A percentile compares a stretch with the other conserved stretches of the same genome.
Evolutionary conservation across 148 eudicot species (phyloP).

Genomic region (Euryodendron excelsum): DNA sequence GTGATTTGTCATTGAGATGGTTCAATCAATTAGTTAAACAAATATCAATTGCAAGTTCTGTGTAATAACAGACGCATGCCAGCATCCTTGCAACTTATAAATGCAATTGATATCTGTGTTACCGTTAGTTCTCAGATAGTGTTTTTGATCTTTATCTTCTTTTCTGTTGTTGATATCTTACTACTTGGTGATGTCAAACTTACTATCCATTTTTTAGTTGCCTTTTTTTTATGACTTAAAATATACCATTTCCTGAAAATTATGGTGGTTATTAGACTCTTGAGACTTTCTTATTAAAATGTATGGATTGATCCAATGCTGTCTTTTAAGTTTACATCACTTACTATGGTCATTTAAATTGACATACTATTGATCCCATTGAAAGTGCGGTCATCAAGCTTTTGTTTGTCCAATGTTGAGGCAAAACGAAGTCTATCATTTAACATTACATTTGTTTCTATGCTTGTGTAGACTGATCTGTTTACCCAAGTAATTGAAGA

Average conservation of each 20-base stretch:
- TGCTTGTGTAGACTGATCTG: constrained; percentile 56
- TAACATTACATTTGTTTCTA: constrained; percentile 13
- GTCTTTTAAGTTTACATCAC: neutral
- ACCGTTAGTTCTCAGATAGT: too few species aligned
- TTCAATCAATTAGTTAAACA: too few species aligned
- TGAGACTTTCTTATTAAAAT: neutral
- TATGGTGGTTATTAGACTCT: neutral
- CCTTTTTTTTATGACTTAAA: too few species aligned
- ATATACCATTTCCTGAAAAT: neutral
- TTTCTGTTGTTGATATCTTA: too few species aligned
- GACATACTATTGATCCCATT: neutral
- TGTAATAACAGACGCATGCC: too few species aligned
- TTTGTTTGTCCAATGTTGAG: neutral
- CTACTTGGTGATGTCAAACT: neutral
- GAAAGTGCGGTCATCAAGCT: neutral
- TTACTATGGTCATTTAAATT: neutral
- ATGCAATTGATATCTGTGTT: too few species aligned
- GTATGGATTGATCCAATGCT: neutral
- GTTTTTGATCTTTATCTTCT: too few species aligned
- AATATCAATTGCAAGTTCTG: too few species aligned
- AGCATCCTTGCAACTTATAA: too few species aligned
- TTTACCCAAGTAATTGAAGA: constrained; percentile 82
- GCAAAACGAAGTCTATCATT: neutral
- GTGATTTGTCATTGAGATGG: too few species aligned
- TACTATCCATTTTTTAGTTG: too few species aligned